Percentiles rank a stretch among this genome's conserved stretches.
These are phyloP conservation scores for Boletus tomentosulus DNA, from an alignment of 768 basidiomycete genomes.

Conservation along the genomic window DNA sequence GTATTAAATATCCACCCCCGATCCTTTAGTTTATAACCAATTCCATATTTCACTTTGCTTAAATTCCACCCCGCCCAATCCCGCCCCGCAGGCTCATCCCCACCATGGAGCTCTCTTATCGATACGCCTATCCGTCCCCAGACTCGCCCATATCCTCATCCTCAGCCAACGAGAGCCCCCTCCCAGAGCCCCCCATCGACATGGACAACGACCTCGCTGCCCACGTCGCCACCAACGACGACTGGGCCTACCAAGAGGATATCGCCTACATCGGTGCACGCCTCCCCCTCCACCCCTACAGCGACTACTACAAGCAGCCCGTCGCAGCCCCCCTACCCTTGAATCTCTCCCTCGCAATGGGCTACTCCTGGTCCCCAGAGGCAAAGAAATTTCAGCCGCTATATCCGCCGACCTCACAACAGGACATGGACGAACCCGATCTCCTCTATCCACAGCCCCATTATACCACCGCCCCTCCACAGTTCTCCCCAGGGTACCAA, in stretches of 20 bases:
- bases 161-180: slow-evolving; percentile 31
- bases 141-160: slow-evolving; percentile 39
- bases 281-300: slow-evolving; percentile 21
- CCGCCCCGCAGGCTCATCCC: too few relatives aligned
- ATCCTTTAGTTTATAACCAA: not conserved
- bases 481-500: slow-evolving; percentile 21
- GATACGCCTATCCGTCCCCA: slow-evolving; percentile 17
- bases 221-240: slow-evolving; percentile 21
- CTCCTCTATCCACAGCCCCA: slow-evolving; percentile 20
- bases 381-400: slow-evolving; percentile 35
- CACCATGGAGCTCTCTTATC: not conserved
- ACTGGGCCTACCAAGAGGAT: slow-evolving; percentile 31
- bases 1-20: too few relatives aligned
- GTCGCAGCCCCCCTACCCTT: slow-evolving; percentile 30
- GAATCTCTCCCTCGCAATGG: slow-evolving; percentile 31
- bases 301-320: slow-evolving; percentile 32
- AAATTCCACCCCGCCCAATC: too few relatives aligned
- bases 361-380: slow-evolving; percentile 30
- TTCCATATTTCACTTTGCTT: not conserved
- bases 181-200: slow-evolving; percentile 36
- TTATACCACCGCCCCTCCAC: slow-evolving; percentile 20
- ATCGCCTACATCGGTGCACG: slow-evolving; percentile 20
- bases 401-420: slow-evolving; percentile 25
- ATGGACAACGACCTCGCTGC: slow-evolving; percentile 29
- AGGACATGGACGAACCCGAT: slow-evolving; percentile 27